Evolutionary conservation across 2,329 filamentous ascomycete genomes (phyloP), one percentile per base, ranked within the genome.

Genomic region (Fusarium tricinctum): DNA sequence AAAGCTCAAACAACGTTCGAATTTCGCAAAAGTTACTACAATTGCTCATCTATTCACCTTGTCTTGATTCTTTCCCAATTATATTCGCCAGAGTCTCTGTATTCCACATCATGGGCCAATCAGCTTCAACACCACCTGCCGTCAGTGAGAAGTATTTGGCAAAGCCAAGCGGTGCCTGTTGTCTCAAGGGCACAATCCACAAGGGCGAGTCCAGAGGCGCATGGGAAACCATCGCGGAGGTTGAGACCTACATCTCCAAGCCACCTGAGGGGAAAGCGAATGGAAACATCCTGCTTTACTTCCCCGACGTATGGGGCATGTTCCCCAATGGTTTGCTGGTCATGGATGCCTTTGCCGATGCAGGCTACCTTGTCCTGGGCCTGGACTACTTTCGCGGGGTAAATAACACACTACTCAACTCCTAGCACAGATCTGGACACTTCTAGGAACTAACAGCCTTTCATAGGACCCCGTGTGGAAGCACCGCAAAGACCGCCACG

Each of bases 271-370:
- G 2, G 10, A 57, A 57, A 7, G 46, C 8, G n/a, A 57, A 57
- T 19, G 53, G 47, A 13, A 52, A 57, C 9, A 57, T 57, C 1
- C 22, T 57, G 15, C 38, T 57, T 2, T 57, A 57, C 12, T 57
- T 57, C 22, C 53, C 47, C 33, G 53, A 57, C n/a, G 53, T 57
- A 42, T 57, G 53, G 53, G 47, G 53, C 20, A 57, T 57, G 53
- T 57, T 57, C 28, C 47, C 53, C 2, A 57, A 57, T 17, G 53
- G 53, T 8, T 23, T 57, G 6, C 13, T 57, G 12, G 53, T 57
- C 35, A 57, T 57, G 53, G 53, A 57, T 19, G 38, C 53, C 3
- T 57, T 57, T 17, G 53, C 47, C 12, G 53, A 57, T 33, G 46
- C 53, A 35, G 53, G 53, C 10, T 57, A 57, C 20, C 20, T 57